Percentiles rank a stretch among this genome's conserved stretches.
Evolutionary conservation across 2,329 filamentous ascomycete species (phyloP).

Genomic region (Moelleriella libera): DNA sequence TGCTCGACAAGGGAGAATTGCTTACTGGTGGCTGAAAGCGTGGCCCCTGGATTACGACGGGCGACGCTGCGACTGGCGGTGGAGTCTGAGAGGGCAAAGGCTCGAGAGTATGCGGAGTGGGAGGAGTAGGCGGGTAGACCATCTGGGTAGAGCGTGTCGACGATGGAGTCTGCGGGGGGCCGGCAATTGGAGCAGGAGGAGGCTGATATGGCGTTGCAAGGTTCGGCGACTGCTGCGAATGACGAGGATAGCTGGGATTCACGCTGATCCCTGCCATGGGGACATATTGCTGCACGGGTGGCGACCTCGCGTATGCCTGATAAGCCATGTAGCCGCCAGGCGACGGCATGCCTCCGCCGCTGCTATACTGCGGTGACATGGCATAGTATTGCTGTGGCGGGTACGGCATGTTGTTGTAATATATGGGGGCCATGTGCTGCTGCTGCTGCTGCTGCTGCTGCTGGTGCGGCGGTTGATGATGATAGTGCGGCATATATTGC

Average conservation of each 20-base stretch:
- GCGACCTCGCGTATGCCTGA: conserved; percentile 32
- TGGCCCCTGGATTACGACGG: no score
- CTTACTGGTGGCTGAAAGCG: conserved; percentile 27
- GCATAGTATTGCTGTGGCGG: conserved; percentile 31
- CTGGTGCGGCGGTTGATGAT: conserved; percentile 18
- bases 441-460: conserved; percentile 18
- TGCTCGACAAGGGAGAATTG: no score
- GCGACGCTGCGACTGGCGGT: neutral
- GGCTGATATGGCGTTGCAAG: conserved; percentile 43
- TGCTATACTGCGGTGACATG: conserved; percentile 47
- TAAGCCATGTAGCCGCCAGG: conserved; percentile 32
- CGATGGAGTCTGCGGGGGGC: conserved; percentile 35
- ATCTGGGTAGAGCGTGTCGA: conserved; percentile 34
- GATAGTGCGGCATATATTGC: conserved; percentile 23
- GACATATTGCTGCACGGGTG: conserved; percentile 39
- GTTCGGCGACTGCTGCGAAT: conserved; percentile 36
- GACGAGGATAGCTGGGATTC: conserved; percentile 32
- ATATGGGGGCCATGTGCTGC: conserved; percentile 27
- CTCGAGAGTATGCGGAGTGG: conserved; percentile 25
- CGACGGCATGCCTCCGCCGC: conserved; percentile 25
- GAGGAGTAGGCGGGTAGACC: conserved; percentile 30
- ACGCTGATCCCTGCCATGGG: conserved; percentile 33
- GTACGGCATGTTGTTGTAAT: conserved; percentile 38
- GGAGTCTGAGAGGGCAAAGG: conserved; percentile 9
- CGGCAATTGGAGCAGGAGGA: conserved; percentile 27